phyloP scores from a whole-genome alignment of 2,329 filamentous ascomycete genomes.

The Calonectria ilicicola region DNA sequence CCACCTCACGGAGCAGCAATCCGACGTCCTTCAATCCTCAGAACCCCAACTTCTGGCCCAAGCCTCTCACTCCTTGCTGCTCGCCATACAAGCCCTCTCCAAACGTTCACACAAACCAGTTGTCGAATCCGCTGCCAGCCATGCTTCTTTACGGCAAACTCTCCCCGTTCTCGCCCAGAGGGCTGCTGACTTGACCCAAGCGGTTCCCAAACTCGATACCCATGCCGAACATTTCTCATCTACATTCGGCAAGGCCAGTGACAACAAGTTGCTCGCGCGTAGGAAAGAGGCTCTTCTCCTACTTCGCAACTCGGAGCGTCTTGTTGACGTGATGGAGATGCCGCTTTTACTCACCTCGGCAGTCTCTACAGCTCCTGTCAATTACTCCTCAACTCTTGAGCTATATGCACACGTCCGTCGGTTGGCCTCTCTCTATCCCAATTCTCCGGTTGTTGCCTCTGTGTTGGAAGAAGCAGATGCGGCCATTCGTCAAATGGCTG shows the following conservation, averaged over 20 bases:
- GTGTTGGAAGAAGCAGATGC: constrained; percentile 83
- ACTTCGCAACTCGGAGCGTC: constrained; percentile 86
- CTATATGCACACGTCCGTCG: constrained; percentile 94
- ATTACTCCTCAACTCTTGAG: constrained; percentile 91
- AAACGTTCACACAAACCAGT: constrained; percentile 90
- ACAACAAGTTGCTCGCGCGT: constrained; percentile 76
- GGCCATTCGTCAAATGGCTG: constrained; percentile 89
- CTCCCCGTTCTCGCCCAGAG: constrained; percentile 78
- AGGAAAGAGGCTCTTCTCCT: constrained; percentile 85
- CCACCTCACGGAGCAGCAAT: constrained; percentile 80
- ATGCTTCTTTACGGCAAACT: constrained; percentile 77
- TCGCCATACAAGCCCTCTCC: constrained; percentile 87
- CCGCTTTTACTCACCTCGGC: constrained; percentile 87
- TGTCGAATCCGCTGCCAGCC: constrained; percentile 82
- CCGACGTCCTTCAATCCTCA: constrained; percentile 76
- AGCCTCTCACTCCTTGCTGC: constrained; percentile 80
- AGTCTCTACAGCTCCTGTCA: constrained; percentile 73
- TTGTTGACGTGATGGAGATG: constrained; percentile 91
- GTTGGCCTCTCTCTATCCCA: constrained; percentile 83
- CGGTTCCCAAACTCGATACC: constrained; percentile 82
- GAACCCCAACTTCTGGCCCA: constrained; percentile 87
- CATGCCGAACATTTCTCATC: constrained; percentile 84
- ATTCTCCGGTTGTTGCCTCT: constrained; percentile 79
- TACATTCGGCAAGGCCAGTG: constrained; percentile 81
- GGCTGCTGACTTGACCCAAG: constrained; percentile 74